Evolutionary conservation across 1,284 basidiomycete species (phyloP).

Genomic region (Puccinia brachypodii): DNA sequence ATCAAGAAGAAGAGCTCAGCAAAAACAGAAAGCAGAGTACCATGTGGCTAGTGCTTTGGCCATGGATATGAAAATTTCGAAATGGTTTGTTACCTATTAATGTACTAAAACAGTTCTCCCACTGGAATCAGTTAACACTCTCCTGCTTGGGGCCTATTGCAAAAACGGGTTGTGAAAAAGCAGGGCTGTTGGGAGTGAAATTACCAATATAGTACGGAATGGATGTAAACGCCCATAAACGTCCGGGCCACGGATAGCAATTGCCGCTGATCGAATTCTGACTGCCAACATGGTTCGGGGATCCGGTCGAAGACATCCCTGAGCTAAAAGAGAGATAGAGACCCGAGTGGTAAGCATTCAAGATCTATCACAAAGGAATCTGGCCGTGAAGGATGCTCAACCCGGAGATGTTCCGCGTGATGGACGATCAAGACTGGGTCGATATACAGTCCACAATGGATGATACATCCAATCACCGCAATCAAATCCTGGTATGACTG

Average conservation of each 20-base stretch:
- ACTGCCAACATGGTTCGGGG: conserved; percentile 27
- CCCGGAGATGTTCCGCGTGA: conserved; percentile 38
- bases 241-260: conserved; percentile 33
- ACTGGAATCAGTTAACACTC: neutral
- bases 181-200: neutral
- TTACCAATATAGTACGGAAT: conserved; percentile 27
- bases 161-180: neutral
- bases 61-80: no score
- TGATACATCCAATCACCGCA: conserved; percentile 37
- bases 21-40: neutral
- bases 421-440: conserved; percentile 31
- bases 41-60: no score
- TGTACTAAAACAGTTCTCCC: conserved; percentile 7
- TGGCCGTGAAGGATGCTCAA: neutral
- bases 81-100: conserved; percentile 20
- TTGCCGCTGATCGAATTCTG: conserved; percentile 32
- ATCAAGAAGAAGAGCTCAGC: neutral
- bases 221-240: conserved; percentile 32
- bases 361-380: neutral
- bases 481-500: conserved; percentile 41
- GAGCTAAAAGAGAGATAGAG: neutral
- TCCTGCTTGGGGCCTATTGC: neutral
- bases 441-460: conserved; percentile 28
- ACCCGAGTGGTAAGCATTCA: neutral
- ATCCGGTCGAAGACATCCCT: conserved; percentile 41